Evolutionary conservation across 768 basidiomycete genomes (phyloP).

Genomic region (Rhizopogon roseolus): DNA sequence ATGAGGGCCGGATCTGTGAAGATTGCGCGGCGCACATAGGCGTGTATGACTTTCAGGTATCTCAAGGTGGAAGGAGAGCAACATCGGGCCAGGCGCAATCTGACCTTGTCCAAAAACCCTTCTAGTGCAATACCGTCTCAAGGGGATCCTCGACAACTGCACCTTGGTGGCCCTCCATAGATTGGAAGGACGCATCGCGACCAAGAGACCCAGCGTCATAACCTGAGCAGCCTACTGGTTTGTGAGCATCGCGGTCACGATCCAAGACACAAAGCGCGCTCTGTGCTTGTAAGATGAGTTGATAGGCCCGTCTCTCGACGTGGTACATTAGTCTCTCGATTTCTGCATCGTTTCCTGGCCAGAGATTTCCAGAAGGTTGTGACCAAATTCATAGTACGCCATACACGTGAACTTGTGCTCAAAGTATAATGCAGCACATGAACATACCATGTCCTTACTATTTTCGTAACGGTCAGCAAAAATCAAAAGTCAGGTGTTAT

Average conservation of each 20-base stretch:
- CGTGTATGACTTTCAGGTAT: constrained; percentile 27
- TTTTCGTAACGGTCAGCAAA: not conserved
- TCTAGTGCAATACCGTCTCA: constrained; percentile 30
- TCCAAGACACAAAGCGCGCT: constrained; percentile 35
- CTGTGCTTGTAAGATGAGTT: constrained; percentile 28
- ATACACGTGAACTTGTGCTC: not conserved
- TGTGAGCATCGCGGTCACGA: constrained; percentile 12
- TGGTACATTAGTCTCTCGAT: constrained; percentile 24
- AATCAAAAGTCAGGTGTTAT: not conserved
- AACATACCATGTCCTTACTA: constrained; percentile 20
- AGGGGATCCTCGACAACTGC: constrained; percentile 24
- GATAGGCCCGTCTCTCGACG: constrained; percentile 30
- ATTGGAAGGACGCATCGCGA: constrained; percentile 5
- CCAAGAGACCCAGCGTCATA: constrained; percentile 9
- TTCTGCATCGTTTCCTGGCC: constrained; percentile 24
- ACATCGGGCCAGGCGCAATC: constrained; percentile 28
- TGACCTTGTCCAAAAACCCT: constrained; percentile 29
- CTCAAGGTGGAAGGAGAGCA: constrained; percentile 25
- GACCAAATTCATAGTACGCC: constrained; percentile 32
- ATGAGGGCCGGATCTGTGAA: constrained; percentile 33
- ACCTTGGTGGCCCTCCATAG: constrained; percentile 3
- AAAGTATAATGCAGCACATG: not conserved
- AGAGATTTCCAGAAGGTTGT: constrained; percentile 32
- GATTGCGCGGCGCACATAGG: constrained; percentile 33
- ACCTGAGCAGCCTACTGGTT: constrained; percentile 16